Evolutionary conservation across 805 yeast genomes (phyloP).

Genomic region (Wickerhamiella australiensis): DNA sequence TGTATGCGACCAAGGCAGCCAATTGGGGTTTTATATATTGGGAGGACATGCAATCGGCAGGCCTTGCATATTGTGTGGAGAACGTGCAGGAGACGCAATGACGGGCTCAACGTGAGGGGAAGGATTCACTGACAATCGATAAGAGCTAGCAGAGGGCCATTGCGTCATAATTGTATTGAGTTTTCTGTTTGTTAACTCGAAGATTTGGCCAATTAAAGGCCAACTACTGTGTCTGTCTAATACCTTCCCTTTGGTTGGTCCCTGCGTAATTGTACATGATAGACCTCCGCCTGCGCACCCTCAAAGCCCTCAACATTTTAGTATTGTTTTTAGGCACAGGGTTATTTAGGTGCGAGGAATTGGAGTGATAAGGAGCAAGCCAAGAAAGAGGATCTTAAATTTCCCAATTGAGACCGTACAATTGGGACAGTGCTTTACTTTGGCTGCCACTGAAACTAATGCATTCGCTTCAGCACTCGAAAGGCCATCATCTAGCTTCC

Average conservation of each 20-base stretch:
- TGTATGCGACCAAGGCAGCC: not conserved
- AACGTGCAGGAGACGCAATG: not conserved
- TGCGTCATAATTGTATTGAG: too few species aligned
- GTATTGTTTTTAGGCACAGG: too few species aligned
- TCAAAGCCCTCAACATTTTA: too few species aligned
- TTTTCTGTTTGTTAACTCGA: too few species aligned
- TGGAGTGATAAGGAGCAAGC: too few species aligned
- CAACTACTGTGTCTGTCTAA: not conserved
- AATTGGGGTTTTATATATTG: not conserved
- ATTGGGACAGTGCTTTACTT: not conserved
- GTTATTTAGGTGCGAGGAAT: too few species aligned
- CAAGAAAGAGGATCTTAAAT: too few species aligned
- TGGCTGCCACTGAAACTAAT: not conserved
- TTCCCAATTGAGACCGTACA: not conserved
- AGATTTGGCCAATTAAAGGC: not conserved
- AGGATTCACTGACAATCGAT: too few species aligned
- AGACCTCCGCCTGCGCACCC: too few species aligned
- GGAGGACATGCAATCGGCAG: not conserved
- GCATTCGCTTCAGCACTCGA: not conserved
- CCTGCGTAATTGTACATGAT: not conserved
- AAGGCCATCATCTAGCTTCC: too few species aligned
- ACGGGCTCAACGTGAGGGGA: not conserved
- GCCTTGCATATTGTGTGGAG: not conserved
- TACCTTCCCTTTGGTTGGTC: not conserved
- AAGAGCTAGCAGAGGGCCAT: too few species aligned